phyloP scores from a whole-genome alignment of 2,329 filamentous ascomycete genomes.

The Nemania sp. region DNA sequence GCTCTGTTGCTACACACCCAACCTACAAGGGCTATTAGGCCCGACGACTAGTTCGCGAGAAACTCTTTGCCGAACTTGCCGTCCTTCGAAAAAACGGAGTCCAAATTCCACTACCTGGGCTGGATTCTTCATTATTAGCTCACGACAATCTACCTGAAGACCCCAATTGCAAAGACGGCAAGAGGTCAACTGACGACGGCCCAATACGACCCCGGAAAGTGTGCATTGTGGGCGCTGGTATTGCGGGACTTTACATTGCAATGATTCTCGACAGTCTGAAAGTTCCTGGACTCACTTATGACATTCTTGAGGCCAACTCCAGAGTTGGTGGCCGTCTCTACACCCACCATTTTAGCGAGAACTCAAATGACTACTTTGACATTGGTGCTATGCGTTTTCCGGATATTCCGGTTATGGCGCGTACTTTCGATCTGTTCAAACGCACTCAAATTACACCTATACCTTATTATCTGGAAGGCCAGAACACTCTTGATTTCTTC shows the following conservation, averaged over 20 bases:
- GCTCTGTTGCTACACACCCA: too few relatives aligned
- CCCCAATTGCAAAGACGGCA: too few relatives aligned
- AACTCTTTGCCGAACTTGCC: too few relatives aligned
- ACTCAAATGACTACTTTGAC: conserved; percentile 30
- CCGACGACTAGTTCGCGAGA: too few relatives aligned
- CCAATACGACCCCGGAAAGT: conserved; percentile 13
- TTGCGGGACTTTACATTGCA: conserved; percentile 26
- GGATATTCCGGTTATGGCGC: conserved; percentile 25
- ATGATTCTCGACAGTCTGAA: conserved; percentile 23
- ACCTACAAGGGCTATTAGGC: too few relatives aligned
- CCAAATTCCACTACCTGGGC: too few relatives aligned
- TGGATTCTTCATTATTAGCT: too few relatives aligned
- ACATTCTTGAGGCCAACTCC: conserved; percentile 26
- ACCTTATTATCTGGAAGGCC: background rate
- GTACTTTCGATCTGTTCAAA: background rate
- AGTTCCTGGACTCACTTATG: conserved; percentile 16
- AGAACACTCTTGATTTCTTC: background rate
- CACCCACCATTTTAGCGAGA: conserved; percentile 27
- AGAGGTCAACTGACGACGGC: too few relatives aligned
- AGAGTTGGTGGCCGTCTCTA: conserved; percentile 27
- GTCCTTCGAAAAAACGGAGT: too few relatives aligned
- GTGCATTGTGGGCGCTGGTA: conserved; percentile 23
- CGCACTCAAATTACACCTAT: background rate
- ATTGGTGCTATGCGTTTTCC: conserved; percentile 33
- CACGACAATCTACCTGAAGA: too few relatives aligned